A percentile compares a stretch with the other conserved stretches of the same genome.
Evolutionary conservation across 2,329 filamentous ascomycete species (phyloP).

Genomic region (Aspergillus caelatus): DNA sequence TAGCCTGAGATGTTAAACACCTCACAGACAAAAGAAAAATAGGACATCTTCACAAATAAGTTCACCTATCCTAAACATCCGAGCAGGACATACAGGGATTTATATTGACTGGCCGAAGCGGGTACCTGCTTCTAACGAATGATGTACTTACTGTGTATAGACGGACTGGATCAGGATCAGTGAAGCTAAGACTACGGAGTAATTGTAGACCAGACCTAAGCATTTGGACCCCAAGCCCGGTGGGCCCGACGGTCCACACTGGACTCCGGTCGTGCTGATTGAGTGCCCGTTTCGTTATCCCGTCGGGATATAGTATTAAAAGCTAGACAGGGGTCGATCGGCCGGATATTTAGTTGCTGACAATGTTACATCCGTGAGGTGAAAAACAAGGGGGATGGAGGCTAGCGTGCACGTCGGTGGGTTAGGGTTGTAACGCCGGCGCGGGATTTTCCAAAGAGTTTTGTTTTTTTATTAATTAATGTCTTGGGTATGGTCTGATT

Average conservation of each 20-base stretch:
- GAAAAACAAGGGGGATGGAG: background rate
- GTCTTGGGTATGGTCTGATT: background rate
- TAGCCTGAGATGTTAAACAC: too few species aligned
- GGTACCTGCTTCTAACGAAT: background rate
- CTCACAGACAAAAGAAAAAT: too few species aligned
- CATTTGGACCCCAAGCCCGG: background rate
- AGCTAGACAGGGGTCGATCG: background rate
- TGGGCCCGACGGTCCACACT: background rate
- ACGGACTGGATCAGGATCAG: background rate
- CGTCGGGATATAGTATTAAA: background rate
- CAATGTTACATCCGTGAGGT: background rate
- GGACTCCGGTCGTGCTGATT: background rate
- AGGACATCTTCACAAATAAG: too few species aligned
- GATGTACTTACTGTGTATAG: background rate
- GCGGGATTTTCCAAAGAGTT: background rate
- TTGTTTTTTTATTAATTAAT: background rate
- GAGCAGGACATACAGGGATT: too few species aligned
- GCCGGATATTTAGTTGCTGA: background rate
- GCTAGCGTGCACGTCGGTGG: background rate
- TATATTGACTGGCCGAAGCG: background rate
- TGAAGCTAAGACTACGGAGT: background rate
- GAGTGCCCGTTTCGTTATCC: background rate
- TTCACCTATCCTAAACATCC: too few species aligned
- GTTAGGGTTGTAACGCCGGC: background rate
- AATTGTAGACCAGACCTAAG: background rate